These are phyloP conservation scores for Beta corolliflora DNA, from an alignment of 179 eudicot species.

Conservation along the genomic window DNA sequence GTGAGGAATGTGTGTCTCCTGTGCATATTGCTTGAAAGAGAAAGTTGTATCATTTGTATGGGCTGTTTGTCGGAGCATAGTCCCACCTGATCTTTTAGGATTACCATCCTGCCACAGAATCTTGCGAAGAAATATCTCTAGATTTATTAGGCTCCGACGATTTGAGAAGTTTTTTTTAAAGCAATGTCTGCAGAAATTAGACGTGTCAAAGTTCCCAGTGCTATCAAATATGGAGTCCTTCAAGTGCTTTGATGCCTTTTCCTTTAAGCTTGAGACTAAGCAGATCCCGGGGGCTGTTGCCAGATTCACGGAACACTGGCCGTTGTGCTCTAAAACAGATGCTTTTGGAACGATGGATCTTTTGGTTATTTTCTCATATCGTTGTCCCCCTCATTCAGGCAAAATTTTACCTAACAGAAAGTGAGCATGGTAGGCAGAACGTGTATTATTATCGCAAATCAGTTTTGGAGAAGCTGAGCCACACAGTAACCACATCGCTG, in stretches of 20 bases:
- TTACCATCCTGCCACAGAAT: conserved; percentile 57
- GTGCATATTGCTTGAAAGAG: conserved; percentile 55
- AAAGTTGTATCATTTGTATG: conserved; percentile 81
- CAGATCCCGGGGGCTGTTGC: conserved; percentile 5
- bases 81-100: conserved; percentile 73
- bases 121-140: conserved; percentile 64
- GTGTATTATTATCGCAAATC: conserved; percentile 64
- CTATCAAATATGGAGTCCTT: conserved; percentile 48
- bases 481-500: conserved; percentile 31
- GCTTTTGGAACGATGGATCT: conserved; percentile 68
- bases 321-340: conserved; percentile 37
- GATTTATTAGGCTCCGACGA: conserved; percentile 60
- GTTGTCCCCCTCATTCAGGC: conserved; percentile 73
- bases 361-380: conserved; percentile 68
- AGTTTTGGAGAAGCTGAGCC: conserved; percentile 59
- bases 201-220: conserved; percentile 61
- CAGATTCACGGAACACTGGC: conserved; percentile 8
- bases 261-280: conserved; percentile 13
- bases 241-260: conserved; percentile 26
- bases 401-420: conserved; percentile 88
- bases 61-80: conserved; percentile 80
- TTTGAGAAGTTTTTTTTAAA: conserved; percentile 70
- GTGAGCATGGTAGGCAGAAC: conserved; percentile 70
- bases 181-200: conserved; percentile 59
- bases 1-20: too few species aligned